Percentiles rank a stretch among this genome's conserved stretches.
Conservation (phyloP, 805 yeast species). For the Kluyveromyces siamensis region DNA sequence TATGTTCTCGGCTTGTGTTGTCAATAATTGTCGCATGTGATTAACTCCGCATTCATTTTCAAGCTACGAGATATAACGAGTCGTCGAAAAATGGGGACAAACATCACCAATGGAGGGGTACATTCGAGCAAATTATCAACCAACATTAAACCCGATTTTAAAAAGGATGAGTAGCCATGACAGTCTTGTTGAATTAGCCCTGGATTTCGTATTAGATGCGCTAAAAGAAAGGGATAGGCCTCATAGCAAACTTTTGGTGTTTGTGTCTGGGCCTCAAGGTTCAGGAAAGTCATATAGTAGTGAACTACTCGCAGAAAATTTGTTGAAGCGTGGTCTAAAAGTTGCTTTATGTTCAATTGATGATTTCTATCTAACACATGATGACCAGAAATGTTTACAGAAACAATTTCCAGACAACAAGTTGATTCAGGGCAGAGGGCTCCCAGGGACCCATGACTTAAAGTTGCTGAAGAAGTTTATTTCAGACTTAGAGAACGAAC, state of each 20-base stretch:
- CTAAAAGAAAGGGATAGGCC: background rate
- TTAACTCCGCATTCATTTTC: background rate
- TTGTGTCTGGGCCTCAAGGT: constrained; percentile 69
- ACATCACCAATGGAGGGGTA: background rate
- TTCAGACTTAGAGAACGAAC: constrained; percentile 20
- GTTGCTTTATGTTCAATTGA: constrained; percentile 63
- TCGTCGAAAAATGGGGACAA: background rate
- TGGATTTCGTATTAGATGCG: background rate
- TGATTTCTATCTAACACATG: constrained; percentile 69
- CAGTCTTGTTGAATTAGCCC: background rate
- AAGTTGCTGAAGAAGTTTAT: constrained; percentile 14
- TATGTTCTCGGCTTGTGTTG: background rate
- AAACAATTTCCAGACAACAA: constrained; percentile 35
- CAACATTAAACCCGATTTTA: background rate
- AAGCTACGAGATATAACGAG: background rate
- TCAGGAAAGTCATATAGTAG: constrained; percentile 64
- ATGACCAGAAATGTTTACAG: constrained; percentile 45
- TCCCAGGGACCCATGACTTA: constrained; percentile 91
- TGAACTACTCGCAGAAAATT: constrained; percentile 27
- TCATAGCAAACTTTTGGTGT: constrained; percentile 39
- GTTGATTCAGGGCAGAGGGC: constrained; percentile 69
- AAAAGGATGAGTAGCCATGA: background rate
- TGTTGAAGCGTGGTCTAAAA: constrained; percentile 33
- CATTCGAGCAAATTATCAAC: background rate
- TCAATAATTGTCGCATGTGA: background rate